phyloP scores from a whole-genome alignment of 805 yeast genomes.

The Candida silvatica region DNA sequence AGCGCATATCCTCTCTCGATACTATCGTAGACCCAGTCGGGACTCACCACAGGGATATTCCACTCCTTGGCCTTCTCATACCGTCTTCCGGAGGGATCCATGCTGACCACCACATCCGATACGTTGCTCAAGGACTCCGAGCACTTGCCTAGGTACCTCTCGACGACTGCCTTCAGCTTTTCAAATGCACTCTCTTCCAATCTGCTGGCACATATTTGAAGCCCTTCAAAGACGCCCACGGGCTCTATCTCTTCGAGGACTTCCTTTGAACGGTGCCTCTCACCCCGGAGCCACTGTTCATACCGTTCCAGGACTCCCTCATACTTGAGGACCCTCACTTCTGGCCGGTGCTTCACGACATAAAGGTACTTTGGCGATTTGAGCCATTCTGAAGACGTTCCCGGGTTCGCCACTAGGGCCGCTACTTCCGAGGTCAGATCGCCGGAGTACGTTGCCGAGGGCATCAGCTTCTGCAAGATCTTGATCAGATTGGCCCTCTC shows the following conservation, averaged over 20 bases:
- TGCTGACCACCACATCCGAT: conserved; percentile 38
- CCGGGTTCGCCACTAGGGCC: conserved; percentile 17
- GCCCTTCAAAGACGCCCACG: conserved; percentile 34
- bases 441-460: conserved; percentile 12
- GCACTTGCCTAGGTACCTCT: conserved; percentile 38
- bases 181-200: conserved; percentile 6
- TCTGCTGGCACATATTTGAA: conserved; percentile 31
- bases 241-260: conserved; percentile 4
- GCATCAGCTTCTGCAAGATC: conserved; percentile 9
- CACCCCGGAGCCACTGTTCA: conserved; percentile 49
- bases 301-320: conserved; percentile 37
- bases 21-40: conserved; percentile 42
- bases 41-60: conserved; percentile 47
- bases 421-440: conserved; percentile 21
- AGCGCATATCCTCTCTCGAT: conserved; percentile 35
- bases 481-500: conserved; percentile 12
- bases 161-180: conserved; percentile 26
- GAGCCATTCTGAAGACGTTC: conserved; percentile 15
- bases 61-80: conserved; percentile 45
- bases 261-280: conserved; percentile 5
- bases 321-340: conserved; percentile 45
- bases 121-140: conserved; percentile 39
- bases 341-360: conserved; percentile 41
- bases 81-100: conserved; percentile 43
- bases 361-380: conserved; percentile 46